Percentiles rank a stretch among this genome's conserved stretches.
Conservation (phyloP, 208 protist genomes). For the Trypanosoma avium region DNA sequence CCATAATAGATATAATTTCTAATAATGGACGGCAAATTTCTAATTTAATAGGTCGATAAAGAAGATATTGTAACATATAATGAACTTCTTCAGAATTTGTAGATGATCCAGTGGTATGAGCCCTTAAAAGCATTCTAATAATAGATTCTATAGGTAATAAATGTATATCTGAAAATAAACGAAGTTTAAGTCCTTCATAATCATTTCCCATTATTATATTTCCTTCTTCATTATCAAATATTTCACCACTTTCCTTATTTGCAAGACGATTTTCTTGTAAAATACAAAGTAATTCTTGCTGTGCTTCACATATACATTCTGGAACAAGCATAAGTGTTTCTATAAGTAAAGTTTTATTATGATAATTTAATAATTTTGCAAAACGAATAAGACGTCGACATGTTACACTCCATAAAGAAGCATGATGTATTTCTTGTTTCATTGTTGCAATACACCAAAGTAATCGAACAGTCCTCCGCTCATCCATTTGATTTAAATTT, state of each 20-base stretch:
- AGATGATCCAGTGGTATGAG: neutral
- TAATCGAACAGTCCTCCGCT: conserved; percentile 41
- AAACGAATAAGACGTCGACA: conserved; percentile 49
- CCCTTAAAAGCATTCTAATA: conserved; percentile 9
- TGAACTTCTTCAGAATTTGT: neutral
- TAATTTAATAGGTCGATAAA: conserved; percentile 3
- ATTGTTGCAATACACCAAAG: conserved; percentile 72
- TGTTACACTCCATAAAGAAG: conserved; percentile 44
- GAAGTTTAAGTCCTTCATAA: conserved; percentile 13
- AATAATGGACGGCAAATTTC: conserved; percentile 13
- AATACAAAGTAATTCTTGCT: conserved; percentile 33
- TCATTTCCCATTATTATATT: neutral
- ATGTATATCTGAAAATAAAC: conserved; percentile 23
- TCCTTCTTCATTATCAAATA: conserved; percentile 5
- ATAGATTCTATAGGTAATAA: conserved; percentile 17
- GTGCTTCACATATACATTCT: conserved; percentile 28
- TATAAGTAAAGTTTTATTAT: conserved; percentile 42
- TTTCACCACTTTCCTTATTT: neutral
- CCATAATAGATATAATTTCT: conserved; percentile 10
- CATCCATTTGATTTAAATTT: conserved; percentile 44
- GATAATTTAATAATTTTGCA: conserved; percentile 34
- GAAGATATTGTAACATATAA: conserved; percentile 15
- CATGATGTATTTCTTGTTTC: conserved; percentile 14
- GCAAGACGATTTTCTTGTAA: conserved; percentile 4
- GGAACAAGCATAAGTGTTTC: conserved; percentile 52